A percentile compares a stretch with the other conserved stretches of the same genome.
Evolutionary conservation across 805 yeast species (phyloP).

Genomic region (Wickerhamomyces xylosicus): DNA sequence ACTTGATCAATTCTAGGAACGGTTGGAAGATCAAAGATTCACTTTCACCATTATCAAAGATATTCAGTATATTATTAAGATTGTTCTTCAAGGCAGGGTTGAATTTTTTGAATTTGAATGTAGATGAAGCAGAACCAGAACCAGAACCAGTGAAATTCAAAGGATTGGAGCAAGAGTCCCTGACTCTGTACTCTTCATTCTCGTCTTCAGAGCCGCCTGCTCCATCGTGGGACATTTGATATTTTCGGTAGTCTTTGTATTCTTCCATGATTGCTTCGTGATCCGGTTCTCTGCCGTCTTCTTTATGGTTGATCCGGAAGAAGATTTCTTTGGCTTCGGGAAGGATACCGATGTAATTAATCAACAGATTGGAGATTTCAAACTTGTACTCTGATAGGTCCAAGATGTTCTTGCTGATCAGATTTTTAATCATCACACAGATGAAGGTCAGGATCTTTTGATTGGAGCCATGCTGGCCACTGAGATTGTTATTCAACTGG

Average conservation of each 20-base stretch:
- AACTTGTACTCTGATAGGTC: constrained; percentile 41
- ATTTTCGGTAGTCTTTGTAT: background rate
- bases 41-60: constrained; percentile 14
- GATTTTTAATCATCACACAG: constrained; percentile 51
- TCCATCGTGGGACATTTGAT: background rate
- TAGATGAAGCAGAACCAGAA: background rate
- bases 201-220: constrained; percentile 1
- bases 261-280: background rate
- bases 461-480: constrained; percentile 14
- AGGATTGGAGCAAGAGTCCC: too few species aligned
- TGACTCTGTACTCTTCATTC: background rate
- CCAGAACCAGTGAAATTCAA: too few species aligned
- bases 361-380: constrained; percentile 48
- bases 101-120: constrained; percentile 11
- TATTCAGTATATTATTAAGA: constrained; percentile 16
- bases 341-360: constrained; percentile 53
- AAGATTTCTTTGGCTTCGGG: constrained; percentile 57
- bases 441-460: constrained; percentile 37
- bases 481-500: constrained; percentile 8
- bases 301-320: constrained; percentile 24
- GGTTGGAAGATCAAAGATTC: constrained; percentile 14
- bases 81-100: constrained; percentile 13
- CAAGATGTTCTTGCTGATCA: constrained; percentile 35
- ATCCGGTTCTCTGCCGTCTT: constrained; percentile 1
- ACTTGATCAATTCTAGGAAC: constrained; percentile 16